These are phyloP conservation scores for Penicillium longicatenatum DNA, from an alignment of 495 filamentous ascomycete genomes.

Conservation along the genomic window DNA sequence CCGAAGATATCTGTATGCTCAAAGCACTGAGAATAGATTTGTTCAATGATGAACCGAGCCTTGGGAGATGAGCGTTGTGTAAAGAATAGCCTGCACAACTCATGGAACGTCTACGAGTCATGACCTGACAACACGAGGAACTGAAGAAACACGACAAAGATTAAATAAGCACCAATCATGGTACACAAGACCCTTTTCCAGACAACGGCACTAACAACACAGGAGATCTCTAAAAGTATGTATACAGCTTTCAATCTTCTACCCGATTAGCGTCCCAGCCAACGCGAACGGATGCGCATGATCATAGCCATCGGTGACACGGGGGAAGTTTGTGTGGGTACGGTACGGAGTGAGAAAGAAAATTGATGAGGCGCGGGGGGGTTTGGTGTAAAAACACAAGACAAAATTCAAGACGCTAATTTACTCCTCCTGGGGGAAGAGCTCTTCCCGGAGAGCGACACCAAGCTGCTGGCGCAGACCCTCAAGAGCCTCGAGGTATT, in stretches of 20 bases:
- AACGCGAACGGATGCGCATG: constrained; percentile 14
- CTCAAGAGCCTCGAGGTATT: constrained; percentile 94
- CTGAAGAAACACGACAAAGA: constrained; percentile 23
- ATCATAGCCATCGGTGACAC: constrained; percentile 17
- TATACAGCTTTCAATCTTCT: constrained; percentile 52
- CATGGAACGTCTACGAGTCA: neutral
- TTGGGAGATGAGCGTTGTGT: neutral
- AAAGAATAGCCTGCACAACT: neutral
- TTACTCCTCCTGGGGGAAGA: constrained; percentile 80
- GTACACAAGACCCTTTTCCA: constrained; percentile 32
- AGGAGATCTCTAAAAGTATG: constrained; percentile 47
- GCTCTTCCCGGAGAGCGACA: constrained; percentile 86
- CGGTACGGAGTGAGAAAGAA: constrained; percentile 24
- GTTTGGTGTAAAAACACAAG: constrained; percentile 6
- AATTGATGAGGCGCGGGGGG: constrained; percentile 25
- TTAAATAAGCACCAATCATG: constrained; percentile 33
- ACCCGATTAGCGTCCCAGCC: constrained; percentile 28
- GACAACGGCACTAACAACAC: constrained; percentile 33
- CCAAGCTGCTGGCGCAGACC: constrained; percentile 91
- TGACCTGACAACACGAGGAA: neutral
- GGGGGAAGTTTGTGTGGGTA: constrained; percentile 7
- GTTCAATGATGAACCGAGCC: neutral
- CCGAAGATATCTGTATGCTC: neutral
- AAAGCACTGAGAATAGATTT: constrained; percentile 1
- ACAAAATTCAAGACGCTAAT: constrained; percentile 25